Evolutionary conservation across 169 alveolate genomes (phyloP).

Genomic region (Plasmodium adleri): DNA sequence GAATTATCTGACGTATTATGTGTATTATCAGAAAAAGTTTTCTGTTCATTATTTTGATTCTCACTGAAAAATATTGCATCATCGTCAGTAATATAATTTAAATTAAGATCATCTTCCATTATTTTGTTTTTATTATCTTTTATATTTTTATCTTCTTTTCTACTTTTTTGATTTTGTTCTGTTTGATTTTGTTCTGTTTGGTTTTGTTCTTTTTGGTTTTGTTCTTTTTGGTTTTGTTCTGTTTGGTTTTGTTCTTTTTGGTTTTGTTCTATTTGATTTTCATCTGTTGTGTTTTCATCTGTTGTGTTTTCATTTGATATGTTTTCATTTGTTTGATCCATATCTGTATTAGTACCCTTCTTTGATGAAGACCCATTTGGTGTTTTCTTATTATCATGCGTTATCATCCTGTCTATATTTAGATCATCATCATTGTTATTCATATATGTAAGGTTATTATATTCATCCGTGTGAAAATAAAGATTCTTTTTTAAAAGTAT

Average conservation of each 20-base stretch:
- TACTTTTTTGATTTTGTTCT: background rate
- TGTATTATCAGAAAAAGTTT: too few species aligned
- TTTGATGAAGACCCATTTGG: background rate
- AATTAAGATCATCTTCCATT: background rate
- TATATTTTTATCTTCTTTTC: background rate
- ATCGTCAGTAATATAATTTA: background rate
- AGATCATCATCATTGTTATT: conserved; percentile 40
- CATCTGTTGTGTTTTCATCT: too few species aligned
- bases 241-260: background rate
- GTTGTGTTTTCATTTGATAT: background rate
- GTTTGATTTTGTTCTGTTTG: background rate
- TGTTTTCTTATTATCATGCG: background rate
- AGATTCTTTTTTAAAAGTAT: conserved; percentile 66
- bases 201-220: too few species aligned
- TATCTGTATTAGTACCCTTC: background rate
- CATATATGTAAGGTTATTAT: background rate
- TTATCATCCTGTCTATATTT: conserved; percentile 49
- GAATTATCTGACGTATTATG: too few species aligned
- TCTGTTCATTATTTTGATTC: too few species aligned
- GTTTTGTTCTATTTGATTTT: too few species aligned
- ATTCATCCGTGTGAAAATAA: conserved; percentile 66
- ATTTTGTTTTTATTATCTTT: conserved; percentile 9
- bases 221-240: background rate
- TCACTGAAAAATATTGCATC: background rate
- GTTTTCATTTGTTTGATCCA: too few species aligned